Evolutionary conservation across 2,329 filamentous ascomycete genomes (phyloP).

Genomic region (Corniculantispora saksenae): DNA sequence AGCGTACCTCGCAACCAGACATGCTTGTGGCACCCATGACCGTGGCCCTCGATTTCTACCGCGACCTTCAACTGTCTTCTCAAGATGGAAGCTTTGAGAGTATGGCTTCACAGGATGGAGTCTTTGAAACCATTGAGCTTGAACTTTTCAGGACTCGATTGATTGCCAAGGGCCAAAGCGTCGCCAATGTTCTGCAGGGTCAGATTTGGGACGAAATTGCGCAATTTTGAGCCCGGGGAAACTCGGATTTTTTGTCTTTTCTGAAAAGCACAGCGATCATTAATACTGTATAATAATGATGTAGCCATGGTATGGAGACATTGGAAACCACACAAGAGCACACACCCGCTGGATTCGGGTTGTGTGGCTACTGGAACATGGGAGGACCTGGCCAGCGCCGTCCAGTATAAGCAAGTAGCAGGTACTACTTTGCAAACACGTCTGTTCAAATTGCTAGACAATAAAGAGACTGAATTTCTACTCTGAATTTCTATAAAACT

Average conservation of each 20-base stretch:
- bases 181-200: slow-evolving; percentile 40
- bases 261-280: background rate
- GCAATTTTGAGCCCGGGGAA: slow-evolving; percentile 7
- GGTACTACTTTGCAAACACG: slow-evolving; percentile 1
- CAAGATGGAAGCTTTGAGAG: slow-evolving; percentile 47
- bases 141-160: slow-evolving; percentile 45
- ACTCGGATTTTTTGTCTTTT: background rate
- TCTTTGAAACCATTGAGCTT: slow-evolving; percentile 49
- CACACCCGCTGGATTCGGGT: slow-evolving; percentile 10
- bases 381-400: background rate
- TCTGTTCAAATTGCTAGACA: slow-evolving; percentile 5
- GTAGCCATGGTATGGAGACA: background rate
- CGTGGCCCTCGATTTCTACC: slow-evolving; percentile 45
- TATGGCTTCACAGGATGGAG: slow-evolving; percentile 39
- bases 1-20: slow-evolving; percentile 47
- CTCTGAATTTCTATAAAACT: background rate
- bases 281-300: slow-evolving; percentile 11
- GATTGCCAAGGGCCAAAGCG: slow-evolving; percentile 41
- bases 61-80: slow-evolving; percentile 37
- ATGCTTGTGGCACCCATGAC: slow-evolving; percentile 45
- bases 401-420: slow-evolving; percentile 1
- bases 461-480: background rate
- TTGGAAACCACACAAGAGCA: background rate
- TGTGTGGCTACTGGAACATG: slow-evolving; percentile 2
- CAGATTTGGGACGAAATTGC: slow-evolving; percentile 43